Evolutionary conservation across 306 rosid species (phyloP), one percentile per base, ranked within the genome.

Genomic region (Cicer chorassanicum): DNA sequence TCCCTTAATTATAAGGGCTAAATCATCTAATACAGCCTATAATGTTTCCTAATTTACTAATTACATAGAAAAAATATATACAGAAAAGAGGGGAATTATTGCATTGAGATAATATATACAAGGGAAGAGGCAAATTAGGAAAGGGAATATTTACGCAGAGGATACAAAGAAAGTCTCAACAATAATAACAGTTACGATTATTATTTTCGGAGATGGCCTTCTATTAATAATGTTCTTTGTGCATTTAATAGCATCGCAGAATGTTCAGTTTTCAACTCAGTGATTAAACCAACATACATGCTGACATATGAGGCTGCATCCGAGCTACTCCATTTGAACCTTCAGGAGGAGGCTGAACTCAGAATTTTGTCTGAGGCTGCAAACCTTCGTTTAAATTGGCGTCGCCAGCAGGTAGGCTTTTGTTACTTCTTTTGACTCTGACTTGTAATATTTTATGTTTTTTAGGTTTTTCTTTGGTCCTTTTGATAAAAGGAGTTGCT

Each of bases 251-350:
- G 99, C 81, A 90, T 92, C 77, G 98, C 99, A 83, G 99, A 95
- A 75, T 88, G 82, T 84, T 87, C 95, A 41, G 92, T 92, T 83
- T 93, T 85, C 21, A 95, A 90, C 83, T 90, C 99, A 7, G 61
- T 86, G 80, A 87, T 95, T 74, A 95, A 86, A 81, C 98, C 99
- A 76, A 95, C 99, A 21, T 95, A 90, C 83, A 95, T 95, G 98
- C 83, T 92, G 73, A 95, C 99, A 4, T 92, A 95, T 81, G 99
- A 92, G 86, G 89, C 96, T 41, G 99, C 98, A 43, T 92, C 98
- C 38, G 98, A 95, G 85, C 86, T 95, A 60, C 98, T 95, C 82
- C 79, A 89, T 86, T 73, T 95, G 87, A 88, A 88, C 86, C 84
- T 95, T 76, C 88, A 81, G 68, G 99, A 95, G 88, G 99, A 95